phyloP scores from a whole-genome alignment of 495 filamentous ascomycete species.

The Neurospora intermedia region DNA sequence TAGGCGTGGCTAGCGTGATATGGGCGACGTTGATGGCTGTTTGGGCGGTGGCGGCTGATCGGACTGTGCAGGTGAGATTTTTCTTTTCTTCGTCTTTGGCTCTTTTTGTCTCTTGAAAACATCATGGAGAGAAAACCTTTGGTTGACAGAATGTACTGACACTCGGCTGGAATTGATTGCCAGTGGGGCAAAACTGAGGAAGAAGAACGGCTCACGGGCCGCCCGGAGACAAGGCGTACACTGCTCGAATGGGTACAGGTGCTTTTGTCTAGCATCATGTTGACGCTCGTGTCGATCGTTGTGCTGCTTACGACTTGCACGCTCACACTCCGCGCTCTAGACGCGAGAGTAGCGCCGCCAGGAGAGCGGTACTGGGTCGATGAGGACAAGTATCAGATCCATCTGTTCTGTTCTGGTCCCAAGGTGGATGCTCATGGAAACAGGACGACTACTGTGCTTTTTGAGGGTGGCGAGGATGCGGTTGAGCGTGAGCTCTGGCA shows the following conservation, averaged over 20 bases:
- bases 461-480: constrained; percentile 71
- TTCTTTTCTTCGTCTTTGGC: not conserved
- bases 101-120: not conserved
- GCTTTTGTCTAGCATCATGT: constrained; percentile 58
- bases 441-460: constrained; percentile 56
- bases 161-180: not conserved
- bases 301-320: constrained; percentile 66
- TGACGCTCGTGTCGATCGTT: constrained; percentile 53
- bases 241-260: constrained; percentile 76
- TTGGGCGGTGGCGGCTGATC: constrained; percentile 32
- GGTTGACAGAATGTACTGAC: not conserved
- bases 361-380: constrained; percentile 72
- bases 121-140: not conserved
- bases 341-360: constrained; percentile 56
- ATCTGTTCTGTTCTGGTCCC: constrained; percentile 74
- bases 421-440: constrained; percentile 38
- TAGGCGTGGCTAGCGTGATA: constrained; percentile 71
- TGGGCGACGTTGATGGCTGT: constrained; percentile 46
- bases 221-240: constrained; percentile 74
- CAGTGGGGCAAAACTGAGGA: constrained; percentile 84
- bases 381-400: constrained; percentile 69
- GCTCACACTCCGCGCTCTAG: constrained; percentile 63
- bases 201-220: constrained; percentile 83
- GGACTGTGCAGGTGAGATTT: constrained; percentile 46
- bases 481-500: constrained; percentile 67